phyloP scores from a whole-genome alignment of 2,329 filamentous ascomycete genomes.

The Zasmidium citrigriseum region DNA sequence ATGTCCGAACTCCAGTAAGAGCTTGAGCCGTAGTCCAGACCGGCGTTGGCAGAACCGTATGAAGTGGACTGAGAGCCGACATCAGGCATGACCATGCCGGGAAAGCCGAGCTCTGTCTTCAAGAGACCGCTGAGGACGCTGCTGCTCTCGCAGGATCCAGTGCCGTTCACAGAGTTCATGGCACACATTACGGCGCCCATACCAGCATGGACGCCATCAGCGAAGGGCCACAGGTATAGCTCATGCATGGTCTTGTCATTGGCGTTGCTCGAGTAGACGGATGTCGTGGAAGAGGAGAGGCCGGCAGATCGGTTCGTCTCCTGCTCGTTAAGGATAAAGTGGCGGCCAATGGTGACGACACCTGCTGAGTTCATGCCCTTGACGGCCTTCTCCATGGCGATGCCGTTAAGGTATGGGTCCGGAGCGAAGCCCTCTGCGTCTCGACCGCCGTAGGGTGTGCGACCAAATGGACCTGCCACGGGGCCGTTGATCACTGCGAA shows the following conservation, averaged over 20 bases:
- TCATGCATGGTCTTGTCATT: constrained; percentile 61
- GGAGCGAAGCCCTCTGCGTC: constrained; percentile 62
- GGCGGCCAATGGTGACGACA: constrained; percentile 80
- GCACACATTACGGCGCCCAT: constrained; percentile 54
- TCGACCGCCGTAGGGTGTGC: constrained; percentile 19
- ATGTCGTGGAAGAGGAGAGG: constrained; percentile 6
- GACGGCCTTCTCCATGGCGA: constrained; percentile 70
- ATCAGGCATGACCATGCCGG: constrained; percentile 52
- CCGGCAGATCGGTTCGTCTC: constrained; percentile 55
- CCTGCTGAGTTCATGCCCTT: constrained; percentile 63
- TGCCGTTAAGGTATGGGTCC: constrained; percentile 67
- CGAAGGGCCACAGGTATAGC: constrained; percentile 47
- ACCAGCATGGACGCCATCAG: constrained; percentile 52
- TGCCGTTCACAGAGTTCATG: constrained; percentile 22
- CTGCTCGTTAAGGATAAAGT: constrained; percentile 72
- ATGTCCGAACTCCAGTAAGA: constrained; percentile 27
- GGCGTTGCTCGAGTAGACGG: constrained; percentile 54
- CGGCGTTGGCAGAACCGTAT: constrained; percentile 28
- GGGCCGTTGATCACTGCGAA: constrained; percentile 21
- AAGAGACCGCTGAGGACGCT: constrained; percentile 62
- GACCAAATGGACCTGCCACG: constrained; percentile 14
- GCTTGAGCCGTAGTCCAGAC: constrained; percentile 33
- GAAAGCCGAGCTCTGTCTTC: constrained; percentile 58
- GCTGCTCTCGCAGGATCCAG: constrained; percentile 60
- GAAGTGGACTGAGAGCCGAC: constrained; percentile 32